Evolutionary conservation across 1,284 basidiomycete genomes (phyloP).

Genomic region (Polyporus tsugae): DNA sequence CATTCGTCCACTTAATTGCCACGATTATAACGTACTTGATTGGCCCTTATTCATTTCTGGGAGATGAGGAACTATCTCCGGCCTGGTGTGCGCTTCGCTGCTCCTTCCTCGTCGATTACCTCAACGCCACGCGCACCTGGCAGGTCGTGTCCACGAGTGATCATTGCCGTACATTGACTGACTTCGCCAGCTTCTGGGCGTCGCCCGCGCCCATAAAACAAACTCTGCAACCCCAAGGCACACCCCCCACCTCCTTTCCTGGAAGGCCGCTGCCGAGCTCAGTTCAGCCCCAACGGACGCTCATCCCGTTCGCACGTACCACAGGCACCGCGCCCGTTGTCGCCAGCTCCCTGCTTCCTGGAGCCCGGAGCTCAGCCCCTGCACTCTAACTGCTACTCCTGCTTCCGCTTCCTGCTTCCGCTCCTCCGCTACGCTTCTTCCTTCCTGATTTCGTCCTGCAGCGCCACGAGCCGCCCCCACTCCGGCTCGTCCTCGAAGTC

Average conservation of each 20-base stretch:
- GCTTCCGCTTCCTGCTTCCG: background rate
- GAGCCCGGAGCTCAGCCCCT: background rate
- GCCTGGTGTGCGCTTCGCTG: conserved; percentile 12
- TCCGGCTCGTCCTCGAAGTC: conserved; percentile 91
- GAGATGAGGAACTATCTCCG: conserved; percentile 21
- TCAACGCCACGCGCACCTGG: conserved; percentile 25
- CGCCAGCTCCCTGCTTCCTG: background rate
- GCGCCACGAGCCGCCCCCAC: conserved; percentile 73
- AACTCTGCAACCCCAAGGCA: conserved; percentile 34
- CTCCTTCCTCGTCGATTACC: conserved; percentile 23
- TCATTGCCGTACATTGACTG: conserved; percentile 20
- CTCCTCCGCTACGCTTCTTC: conserved; percentile 32
- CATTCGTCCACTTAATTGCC: conserved; percentile 29
- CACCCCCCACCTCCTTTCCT: conserved; percentile 13
- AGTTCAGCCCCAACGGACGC: conserved; percentile 26
- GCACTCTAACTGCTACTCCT: conserved; percentile 3
- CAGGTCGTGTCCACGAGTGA: conserved; percentile 29
- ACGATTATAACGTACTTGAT: conserved; percentile 35
- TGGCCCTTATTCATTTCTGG: conserved; percentile 29
- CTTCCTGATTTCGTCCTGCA: conserved; percentile 62
- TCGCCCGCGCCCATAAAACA: conserved; percentile 32
- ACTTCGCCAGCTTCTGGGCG: conserved; percentile 22
- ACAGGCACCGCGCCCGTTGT: conserved; percentile 14
- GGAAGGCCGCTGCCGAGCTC: conserved; percentile 37
- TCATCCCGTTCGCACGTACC: conserved; percentile 25